Conservation (phyloP, 371 early-diverging fungal genomes). For the Entomophthora muscae region DNA sequence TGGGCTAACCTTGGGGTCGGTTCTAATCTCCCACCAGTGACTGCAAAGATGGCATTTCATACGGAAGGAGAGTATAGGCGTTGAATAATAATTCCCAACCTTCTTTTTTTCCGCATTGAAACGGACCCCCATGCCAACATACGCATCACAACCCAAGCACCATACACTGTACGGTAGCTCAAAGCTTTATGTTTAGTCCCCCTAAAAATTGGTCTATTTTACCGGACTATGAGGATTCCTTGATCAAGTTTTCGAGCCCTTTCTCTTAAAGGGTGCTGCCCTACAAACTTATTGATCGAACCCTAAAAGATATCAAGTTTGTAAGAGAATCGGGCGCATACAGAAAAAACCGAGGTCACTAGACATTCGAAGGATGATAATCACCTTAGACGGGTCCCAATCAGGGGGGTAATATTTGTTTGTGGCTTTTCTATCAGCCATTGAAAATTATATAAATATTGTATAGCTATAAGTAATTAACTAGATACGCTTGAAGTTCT, state of each 20-base stretch:
- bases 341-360: background rate
- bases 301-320: too few species aligned
- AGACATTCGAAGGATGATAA: background rate
- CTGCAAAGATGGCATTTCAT: slow-evolving; percentile 84
- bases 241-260: slow-evolving; percentile 77
- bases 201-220: slow-evolving; percentile 7
- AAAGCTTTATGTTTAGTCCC: slow-evolving; percentile 30
- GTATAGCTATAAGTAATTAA: too few species aligned
- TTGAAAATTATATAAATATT: too few species aligned
- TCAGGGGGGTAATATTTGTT: slow-evolving; percentile 63
- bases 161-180: slow-evolving; percentile 84
- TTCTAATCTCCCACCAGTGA: slow-evolving; percentile 78
- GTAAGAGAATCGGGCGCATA: background rate
- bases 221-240: slow-evolving; percentile 77
- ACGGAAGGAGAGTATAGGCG: slow-evolving; percentile 73
- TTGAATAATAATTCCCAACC: slow-evolving; percentile 72
- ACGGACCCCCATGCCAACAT: slow-evolving; percentile 73
- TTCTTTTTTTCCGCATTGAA: slow-evolving; percentile 91
- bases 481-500: too few species aligned
- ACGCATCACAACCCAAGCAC: slow-evolving; percentile 71
- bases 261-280: slow-evolving; percentile 75
- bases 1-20: slow-evolving; percentile 68
- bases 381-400: slow-evolving; percentile 46
- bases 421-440: slow-evolving; percentile 10
- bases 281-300: slow-evolving; percentile 64